Percentiles rank a stretch among this genome's conserved stretches.
Conservation (phyloP, 441 rosid genomes). For the Omphalea diandra region DNA sequence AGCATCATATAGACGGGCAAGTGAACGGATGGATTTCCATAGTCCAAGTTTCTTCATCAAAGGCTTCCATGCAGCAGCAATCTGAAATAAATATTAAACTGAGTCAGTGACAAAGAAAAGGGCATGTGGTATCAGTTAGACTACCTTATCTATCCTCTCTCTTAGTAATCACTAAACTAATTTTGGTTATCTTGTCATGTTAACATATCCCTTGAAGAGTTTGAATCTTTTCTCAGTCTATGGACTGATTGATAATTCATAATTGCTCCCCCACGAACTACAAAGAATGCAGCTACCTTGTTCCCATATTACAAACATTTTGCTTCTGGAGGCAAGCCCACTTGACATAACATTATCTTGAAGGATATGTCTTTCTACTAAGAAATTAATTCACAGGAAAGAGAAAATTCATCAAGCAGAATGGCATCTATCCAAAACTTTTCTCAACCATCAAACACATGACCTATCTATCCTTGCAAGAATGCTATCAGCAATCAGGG, state of each 20-base stretch:
- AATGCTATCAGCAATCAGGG: no score
- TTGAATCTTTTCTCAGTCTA: neutral
- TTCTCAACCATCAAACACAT: neutral
- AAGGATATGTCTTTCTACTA: neutral
- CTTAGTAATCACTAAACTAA: neutral
- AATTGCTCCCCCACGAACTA: neutral
- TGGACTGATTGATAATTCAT: neutral
- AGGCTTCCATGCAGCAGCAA: slow-evolving; percentile 97
- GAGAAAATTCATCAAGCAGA: neutral
- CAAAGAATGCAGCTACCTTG: neutral
- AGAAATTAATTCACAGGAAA: neutral
- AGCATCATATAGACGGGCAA: slow-evolving; percentile 88
- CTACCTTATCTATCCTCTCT: neutral
- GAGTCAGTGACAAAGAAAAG: no score
- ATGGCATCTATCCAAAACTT: no score
- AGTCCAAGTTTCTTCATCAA: slow-evolving; percentile 69
- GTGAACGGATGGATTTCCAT: slow-evolving; percentile 90
- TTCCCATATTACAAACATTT: neutral
- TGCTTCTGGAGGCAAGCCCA: neutral
- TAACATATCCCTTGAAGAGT: neutral
- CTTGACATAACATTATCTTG: neutral
- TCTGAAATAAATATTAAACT: slow-evolving; percentile 38
- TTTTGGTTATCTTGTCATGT: neutral
- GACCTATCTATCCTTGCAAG: neutral
- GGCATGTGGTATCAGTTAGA: neutral